Conservation (phyloP, 179 eudicot genomes). For the Silene noctiflora region DNA sequence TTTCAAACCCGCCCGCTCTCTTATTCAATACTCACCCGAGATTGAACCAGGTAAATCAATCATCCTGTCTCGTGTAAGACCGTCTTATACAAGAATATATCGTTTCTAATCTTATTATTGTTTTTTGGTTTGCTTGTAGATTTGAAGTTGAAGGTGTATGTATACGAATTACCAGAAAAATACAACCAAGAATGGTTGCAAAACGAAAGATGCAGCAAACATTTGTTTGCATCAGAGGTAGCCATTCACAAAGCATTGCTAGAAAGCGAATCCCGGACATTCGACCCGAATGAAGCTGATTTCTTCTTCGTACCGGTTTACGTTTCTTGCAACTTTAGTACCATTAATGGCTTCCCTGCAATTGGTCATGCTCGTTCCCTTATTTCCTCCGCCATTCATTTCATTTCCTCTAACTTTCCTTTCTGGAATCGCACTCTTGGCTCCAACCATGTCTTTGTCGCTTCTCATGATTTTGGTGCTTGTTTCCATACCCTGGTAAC, state of each 20-base stretch:
- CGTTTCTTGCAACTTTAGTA: slow-evolving; percentile 73
- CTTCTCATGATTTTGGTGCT: slow-evolving; percentile 79
- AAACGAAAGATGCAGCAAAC: slow-evolving; percentile 50
- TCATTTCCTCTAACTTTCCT: slow-evolving; percentile 45
- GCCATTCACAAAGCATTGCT: slow-evolving; percentile 60
- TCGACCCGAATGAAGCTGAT: slow-evolving; percentile 64
- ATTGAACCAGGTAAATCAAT: neutral
- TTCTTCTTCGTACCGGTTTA: slow-evolving; percentile 82
- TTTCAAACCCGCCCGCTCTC: slow-evolving; percentile 24
- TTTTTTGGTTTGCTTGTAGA: neutral
- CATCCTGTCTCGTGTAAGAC: neutral
- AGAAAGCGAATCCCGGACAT: slow-evolving; percentile 36
- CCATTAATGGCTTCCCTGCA: slow-evolving; percentile 72
- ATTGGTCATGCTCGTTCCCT: slow-evolving; percentile 65
- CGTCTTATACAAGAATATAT: neutral
- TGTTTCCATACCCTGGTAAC: slow-evolving; percentile 75
- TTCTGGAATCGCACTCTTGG: slow-evolving; percentile 76
- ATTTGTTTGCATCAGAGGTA: slow-evolving; percentile 77
- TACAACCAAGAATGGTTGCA: slow-evolving; percentile 58
- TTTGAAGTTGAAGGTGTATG: slow-evolving; percentile 38
- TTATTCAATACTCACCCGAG: slow-evolving; percentile 31
- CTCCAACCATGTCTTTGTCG: slow-evolving; percentile 73
- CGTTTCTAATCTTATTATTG: neutral
- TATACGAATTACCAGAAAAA: slow-evolving; percentile 61
- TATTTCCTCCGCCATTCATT: slow-evolving; percentile 43